Base-by-base conservation (phyloP, 306 rosid genomes). In the Canavalia gladiata region DNA sequence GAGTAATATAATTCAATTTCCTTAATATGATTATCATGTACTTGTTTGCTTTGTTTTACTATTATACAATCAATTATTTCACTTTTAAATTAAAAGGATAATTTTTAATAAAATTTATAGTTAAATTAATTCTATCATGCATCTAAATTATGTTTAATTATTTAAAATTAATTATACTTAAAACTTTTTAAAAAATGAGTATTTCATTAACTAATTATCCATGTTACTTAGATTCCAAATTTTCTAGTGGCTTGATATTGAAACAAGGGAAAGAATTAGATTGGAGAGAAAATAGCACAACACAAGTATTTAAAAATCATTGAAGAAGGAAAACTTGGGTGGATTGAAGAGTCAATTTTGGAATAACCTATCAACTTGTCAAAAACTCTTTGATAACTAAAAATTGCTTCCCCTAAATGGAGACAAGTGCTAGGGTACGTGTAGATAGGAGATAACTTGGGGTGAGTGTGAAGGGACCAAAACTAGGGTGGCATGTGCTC, bases 381-480 rank as follows among this genome's bases (percentile, higher is more conserved):
- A 41, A 63, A 73, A 78, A 31, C 4, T 3, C 34, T 63, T 31
- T 54, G 4, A 39, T 58, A 0, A 45, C 29, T 11, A 57, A 60
- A 68, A 65, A 64, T 18, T 34, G 37, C 2, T 66, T 18, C n/a
- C 30, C 41, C 3, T 3, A 33, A 50, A 10, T 45, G 30, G 6
- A 73, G 67, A 76, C 41, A 41, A 62, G 45, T 47, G 64, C 59
- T 68, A 76, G 47, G 80, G 68, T 58, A 54, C 49, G 80, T 79
- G 76, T 81, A 86, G 73, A 87, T 80, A 84, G 79, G 52, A 82
- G 84, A 81, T 75, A 79, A 74, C 70, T 81, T 55, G 82, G 85
- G 82, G 83, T 51, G 58, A 79, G 78, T 7, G 52, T 49, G 28
- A 62, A 87, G 77, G 87, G 87, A 86, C 83, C 82, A 86, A 78